Percentiles rank a stretch among this genome's conserved stretches.
phyloP scores from a whole-genome alignment of 2,329 filamentous ascomycete species.

The Periconia macrospinosa region DNA sequence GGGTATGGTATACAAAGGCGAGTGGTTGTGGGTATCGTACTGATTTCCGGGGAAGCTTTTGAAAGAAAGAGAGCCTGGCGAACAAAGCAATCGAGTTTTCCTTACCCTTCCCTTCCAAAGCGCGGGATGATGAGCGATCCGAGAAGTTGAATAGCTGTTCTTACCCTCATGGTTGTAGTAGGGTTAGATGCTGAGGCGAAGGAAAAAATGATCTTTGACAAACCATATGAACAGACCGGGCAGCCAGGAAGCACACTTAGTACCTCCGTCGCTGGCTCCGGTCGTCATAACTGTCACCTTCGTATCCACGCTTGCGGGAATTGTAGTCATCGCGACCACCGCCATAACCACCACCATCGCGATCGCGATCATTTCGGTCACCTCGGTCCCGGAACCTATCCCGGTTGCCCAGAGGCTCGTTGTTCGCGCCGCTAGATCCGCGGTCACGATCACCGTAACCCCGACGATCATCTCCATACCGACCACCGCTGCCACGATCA shows the following conservation, averaged over 20 bases:
- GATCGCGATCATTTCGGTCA: constrained; percentile 17
- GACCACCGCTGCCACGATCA: constrained; percentile 35
- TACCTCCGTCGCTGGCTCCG: constrained; percentile 63
- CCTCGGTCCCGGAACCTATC: constrained; percentile 48
- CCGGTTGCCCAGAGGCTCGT: constrained; percentile 73
- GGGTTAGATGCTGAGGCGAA: constrained; percentile 31
- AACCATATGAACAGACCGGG: constrained; percentile 31
- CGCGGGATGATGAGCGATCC: constrained; percentile 12
- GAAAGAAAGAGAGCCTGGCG: background rate
- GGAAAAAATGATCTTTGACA: constrained; percentile 43
- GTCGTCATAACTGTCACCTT: constrained; percentile 81
- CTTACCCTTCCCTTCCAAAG: constrained; percentile 28
- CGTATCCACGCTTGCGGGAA: constrained; percentile 63
- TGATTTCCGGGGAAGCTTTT: background rate
- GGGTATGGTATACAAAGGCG: background rate
- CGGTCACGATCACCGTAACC: constrained; percentile 27
- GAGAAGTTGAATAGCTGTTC: constrained; percentile 26
- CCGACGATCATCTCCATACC: constrained; percentile 21
- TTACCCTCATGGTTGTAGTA: constrained; percentile 38
- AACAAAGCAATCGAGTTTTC: background rate
- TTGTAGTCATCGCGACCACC: constrained; percentile 46
- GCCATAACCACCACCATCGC: constrained; percentile 31
- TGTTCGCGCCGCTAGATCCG: constrained; percentile 72
- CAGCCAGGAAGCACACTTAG: constrained; percentile 38
- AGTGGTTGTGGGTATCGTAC: background rate